Evolutionary conservation across 2,329 filamentous ascomycete genomes (phyloP), one percentile per base, ranked within the genome.

Genomic region (Colletotrichum sp.): DNA sequence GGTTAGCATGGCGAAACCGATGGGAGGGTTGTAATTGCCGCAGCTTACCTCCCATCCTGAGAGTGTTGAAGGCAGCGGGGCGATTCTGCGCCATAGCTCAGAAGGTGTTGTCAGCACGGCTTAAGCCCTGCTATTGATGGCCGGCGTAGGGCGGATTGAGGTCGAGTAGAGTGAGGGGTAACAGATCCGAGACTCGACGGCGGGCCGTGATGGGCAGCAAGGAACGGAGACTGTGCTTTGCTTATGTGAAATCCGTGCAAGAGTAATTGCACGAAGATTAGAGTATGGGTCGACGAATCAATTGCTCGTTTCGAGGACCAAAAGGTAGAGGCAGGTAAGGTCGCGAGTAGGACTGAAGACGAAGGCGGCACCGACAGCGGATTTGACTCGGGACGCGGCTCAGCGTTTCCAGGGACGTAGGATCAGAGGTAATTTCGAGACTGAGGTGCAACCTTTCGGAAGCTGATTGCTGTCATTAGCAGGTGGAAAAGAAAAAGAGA

Each of bases 41-140:
- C 78, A 73, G 82, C 95, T 93, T 91, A 98, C 96, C 97, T 92
- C 96, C 97, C 96, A 99, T 98, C 89, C 96, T 95, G 90, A 99
- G 85, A 82, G 88, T 91, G 84, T 90, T 92, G 88, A 99, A 98
- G 84, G 95, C 94, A 90, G 95, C 94, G 86, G 96, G 95, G 90
- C 96, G 92, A 89, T 94, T 97, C 88, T 96, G 94, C 90, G 95
- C 96, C 96, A 98, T 98, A 74, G 70, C 72, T 77, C 75, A 36
- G 59, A 65, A 67, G 68, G 75, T 75, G 65, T 75, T 76, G 74
- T 74, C 74, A 76, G 74, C 74, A 75, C 73, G 73, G 73, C 73
- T 59, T 59, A 39, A 57, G 73, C 74, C 74, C 71, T 76, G 75
- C 73, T 76, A 77, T 77, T 69, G 72, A 69, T 75, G 65, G 77